Base-by-base conservation (phyloP, 495 filamentous ascomycete species). In the Amorphotheca resinae region DNA sequence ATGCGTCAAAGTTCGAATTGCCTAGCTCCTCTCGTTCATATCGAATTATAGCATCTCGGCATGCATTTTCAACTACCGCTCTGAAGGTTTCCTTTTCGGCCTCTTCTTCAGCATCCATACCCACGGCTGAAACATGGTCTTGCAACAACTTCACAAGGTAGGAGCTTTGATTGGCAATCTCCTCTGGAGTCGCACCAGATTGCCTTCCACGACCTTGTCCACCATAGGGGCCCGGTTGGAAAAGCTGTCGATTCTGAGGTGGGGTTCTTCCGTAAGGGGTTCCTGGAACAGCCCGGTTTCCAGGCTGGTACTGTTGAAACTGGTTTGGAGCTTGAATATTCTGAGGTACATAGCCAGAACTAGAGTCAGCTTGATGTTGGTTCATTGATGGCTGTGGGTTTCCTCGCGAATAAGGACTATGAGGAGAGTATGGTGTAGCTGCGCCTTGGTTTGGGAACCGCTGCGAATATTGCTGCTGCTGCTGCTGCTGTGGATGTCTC, bases 81-180 rank as follows among this genome's bases (percentile, higher is more conserved):
- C 81, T 67, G 45, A 87, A 79, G 0, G 46, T 50, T 52, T 86
- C 77, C 50, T 84, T 87, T 44, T 74, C 67, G 4, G 60, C 48
- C 21, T 72, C 64, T 50, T 87, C 82, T 8, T 57, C 55, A 0
- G 46, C 43, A 44, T 62, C 58, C 7, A 79, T 77, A 44, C 69
- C 68, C 9, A 65, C 64, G 30, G 52, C 56, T 0, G 57, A 44
- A 21, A 76, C 57, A 23, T 66, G 54, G 8, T 55, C 52, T 18
- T 55, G 34, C 17, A 66, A 66, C 4, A 76, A 52, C 1, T 38
- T 42, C 15, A 74, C 66, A 12, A 79, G 65, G 33, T 69, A 53
- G 2, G 50, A 52, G 4, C 58, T 51, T 52, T 76, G 71, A 1
- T 52, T 59, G 6, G 58, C 59, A 21, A 70, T 42, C 12, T 65